phyloP scores from a whole-genome alignment of 805 yeast genomes.

The Hanseniaspora clermontiae region DNA sequence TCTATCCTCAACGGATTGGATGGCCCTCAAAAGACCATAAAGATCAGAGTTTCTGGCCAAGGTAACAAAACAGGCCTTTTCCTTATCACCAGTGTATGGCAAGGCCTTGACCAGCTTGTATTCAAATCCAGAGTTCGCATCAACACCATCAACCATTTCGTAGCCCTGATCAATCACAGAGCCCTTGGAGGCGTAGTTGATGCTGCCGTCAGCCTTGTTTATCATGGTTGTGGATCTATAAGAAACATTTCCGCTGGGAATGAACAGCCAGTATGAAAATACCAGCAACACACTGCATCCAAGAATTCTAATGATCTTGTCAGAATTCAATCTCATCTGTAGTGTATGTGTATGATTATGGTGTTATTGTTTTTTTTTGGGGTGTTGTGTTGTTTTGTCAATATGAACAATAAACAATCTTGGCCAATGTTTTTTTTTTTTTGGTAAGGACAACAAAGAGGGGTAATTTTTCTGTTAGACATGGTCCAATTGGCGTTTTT shows the following conservation, averaged over 20 bases:
- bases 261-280: conserved; percentile 13
- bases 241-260: background rate
- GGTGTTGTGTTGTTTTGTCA: background rate
- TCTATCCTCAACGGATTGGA: conserved; percentile 74
- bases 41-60: conserved; percentile 69
- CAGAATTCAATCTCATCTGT: conserved; percentile 8
- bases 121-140: conserved; percentile 2
- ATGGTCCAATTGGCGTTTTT: too few species aligned
- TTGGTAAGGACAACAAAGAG: too few species aligned
- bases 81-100: conserved; percentile 27
- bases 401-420: too few species aligned
- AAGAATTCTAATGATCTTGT: conserved; percentile 6
- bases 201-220: conserved; percentile 4
- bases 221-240: background rate
- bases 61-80: conserved; percentile 69
- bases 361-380: background rate
- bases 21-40: conserved; percentile 47
- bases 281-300: conserved; percentile 11
- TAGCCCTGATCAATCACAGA: background rate
- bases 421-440: too few species aligned
- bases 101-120: conserved; percentile 9
- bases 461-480: too few species aligned
- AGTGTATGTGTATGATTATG: background rate
- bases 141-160: conserved; percentile 1
- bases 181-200: background rate